phyloP scores from a whole-genome alignment of 2,329 filamentous ascomycete genomes.

The Aureobasidium namibiae region DNA sequence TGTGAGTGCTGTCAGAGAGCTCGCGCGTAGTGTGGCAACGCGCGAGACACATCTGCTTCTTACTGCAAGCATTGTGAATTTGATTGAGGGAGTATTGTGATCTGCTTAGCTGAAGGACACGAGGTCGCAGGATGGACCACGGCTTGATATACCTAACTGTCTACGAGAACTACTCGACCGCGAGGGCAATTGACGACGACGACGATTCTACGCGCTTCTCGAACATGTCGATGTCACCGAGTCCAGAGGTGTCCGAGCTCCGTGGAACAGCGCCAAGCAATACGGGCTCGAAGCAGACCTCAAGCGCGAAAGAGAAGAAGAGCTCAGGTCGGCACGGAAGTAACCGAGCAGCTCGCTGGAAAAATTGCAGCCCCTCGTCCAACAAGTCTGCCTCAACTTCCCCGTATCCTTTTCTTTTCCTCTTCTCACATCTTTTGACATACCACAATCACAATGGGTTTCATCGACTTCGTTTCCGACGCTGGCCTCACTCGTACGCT shows the following conservation, averaged over 20 bases:
- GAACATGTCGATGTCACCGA: slow-evolving; percentile 7
- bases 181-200: slow-evolving; percentile 5
- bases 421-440: slow-evolving; percentile 10
- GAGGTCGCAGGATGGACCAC: not conserved
- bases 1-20: not conserved
- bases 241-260: not conserved
- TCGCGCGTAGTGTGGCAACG: not conserved
- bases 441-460: slow-evolving; percentile 50
- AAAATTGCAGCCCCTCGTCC: slow-evolving; percentile 8
- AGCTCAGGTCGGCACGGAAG: not conserved
- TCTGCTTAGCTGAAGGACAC: not conserved
- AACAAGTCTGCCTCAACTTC: slow-evolving; percentile 8
- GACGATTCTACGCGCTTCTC: slow-evolving; percentile 11
- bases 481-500: slow-evolving; percentile 54
- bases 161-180: not conserved
- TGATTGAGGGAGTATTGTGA: not conserved
- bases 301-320: not conserved
- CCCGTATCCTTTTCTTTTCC: slow-evolving; percentile 7
- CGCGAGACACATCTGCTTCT: slow-evolving; percentile 5
- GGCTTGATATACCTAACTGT: slow-evolving; percentile 8
- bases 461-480: slow-evolving; percentile 59
- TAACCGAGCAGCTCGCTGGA: not conserved
- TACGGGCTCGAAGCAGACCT: not conserved
- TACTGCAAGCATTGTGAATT: slow-evolving; percentile 10
- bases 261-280: not conserved